Base-by-base conservation (phyloP, 2,329 filamentous ascomycete genomes). In the Aphanocladium album region DNA sequence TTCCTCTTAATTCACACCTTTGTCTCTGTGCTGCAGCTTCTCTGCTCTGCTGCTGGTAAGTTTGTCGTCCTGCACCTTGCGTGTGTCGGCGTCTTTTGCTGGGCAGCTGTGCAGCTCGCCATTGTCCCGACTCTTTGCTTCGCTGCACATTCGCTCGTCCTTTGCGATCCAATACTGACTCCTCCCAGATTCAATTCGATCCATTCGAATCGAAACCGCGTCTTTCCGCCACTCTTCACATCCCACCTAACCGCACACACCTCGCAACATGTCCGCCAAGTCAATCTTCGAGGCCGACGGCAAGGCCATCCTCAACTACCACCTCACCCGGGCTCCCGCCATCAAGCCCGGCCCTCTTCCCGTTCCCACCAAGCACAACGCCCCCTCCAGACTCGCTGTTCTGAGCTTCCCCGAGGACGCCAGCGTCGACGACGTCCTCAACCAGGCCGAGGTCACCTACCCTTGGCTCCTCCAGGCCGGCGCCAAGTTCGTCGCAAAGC, bases 231-330 rank as follows among this genome's bases (percentile, higher is more conserved):
- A 30, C 64, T 62, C 63, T 65, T 65, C 64, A 66, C 62, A 62
- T 66, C 59, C 46, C 64, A 60, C 47, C 61, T 61, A 62, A 64
- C 61, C 67, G 64, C 63, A 67, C 68, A 66, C 66, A 66, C 9
- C 45, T 47, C 71, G 74, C 63, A 60, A 41, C 69, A 79, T 79
- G 76, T 79, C 76, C 68, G 76, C 95, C 79, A 99, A 99, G 83
- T 90, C 93, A 69, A 98, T 99, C 76, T 81, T 90, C 84, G 95
- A 99, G 85, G 93, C 93, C 84, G 95, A 99, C 83, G 95, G 95
- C 87, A 99, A 99, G 90, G 95, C 95, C 86, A 98, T 99, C 83
- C 86, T 99, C 86, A 98, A 97, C 90, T 99, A 98, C 86, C 95
- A 98, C 85, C 92, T 99, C 80, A 98, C 95, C 71, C 90, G 95